Evolutionary conservation across 805 yeast genomes (phyloP).

Genomic region (Sugiyamaella qingdaonensis): DNA sequence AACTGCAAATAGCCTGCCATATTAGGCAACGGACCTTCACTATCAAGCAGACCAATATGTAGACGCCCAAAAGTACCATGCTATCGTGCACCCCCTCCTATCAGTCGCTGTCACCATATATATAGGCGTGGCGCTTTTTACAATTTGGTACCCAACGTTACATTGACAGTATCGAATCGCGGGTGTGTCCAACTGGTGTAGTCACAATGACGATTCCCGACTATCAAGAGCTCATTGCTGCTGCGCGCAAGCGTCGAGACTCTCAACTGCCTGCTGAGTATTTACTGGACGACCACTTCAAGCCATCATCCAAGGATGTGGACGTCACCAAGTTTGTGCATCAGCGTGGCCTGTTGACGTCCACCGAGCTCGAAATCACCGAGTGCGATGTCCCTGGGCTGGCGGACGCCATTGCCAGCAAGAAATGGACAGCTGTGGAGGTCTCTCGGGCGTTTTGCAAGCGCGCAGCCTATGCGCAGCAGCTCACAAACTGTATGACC

Average conservation of each 20-base stretch:
- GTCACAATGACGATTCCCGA: conserved; percentile 3
- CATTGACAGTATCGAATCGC: no score
- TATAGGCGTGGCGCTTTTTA: background rate
- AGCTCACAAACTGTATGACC: conserved; percentile 39
- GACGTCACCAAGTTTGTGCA: conserved; percentile 23
- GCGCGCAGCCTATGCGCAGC: conserved; percentile 56
- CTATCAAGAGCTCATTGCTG: conserved; percentile 3
- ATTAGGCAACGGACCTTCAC: background rate
- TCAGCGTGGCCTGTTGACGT: conserved; percentile 20
- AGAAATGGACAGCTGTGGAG: conserved; percentile 40
- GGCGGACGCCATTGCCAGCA: conserved; percentile 21
- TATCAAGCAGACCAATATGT: no score
- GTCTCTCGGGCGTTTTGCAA: conserved; percentile 54
- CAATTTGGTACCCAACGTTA: no score
- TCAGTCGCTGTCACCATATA: background rate
- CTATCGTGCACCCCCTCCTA: background rate
- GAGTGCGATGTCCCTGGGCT: conserved; percentile 23
- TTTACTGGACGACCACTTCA: conserved; percentile 20
- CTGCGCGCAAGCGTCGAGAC: conserved; percentile 18
- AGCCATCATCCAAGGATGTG: conserved; percentile 20
- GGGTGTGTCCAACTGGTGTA: no score
- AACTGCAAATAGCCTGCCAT: background rate
- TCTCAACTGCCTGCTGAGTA: conserved; percentile 20
- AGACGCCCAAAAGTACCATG: no score
- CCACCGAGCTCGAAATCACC: conserved; percentile 26